A percentile compares a stretch with the other conserved stretches of the same genome.
Evolutionary conservation across 352 stramenopile genomes (phyloP).

Genomic region (Globisporangium abappressorium): DNA sequence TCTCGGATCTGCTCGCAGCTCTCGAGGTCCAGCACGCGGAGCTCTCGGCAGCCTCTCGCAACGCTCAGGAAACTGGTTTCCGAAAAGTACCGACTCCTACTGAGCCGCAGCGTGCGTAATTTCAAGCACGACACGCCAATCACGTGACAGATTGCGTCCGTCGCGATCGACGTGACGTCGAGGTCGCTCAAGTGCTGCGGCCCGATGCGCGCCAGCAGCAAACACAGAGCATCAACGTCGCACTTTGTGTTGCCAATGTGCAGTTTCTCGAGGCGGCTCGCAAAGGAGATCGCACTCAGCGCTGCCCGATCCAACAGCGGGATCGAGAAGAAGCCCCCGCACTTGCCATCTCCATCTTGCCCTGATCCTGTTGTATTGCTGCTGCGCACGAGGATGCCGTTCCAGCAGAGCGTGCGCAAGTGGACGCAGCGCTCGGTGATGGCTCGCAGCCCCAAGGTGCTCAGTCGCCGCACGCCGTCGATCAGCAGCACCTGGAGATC

Average conservation of each 20-base stretch:
- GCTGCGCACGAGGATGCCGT: conserved; percentile 55
- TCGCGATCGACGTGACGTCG: conserved; percentile 58
- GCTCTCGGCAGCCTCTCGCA: conserved; percentile 25
- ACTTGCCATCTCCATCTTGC: background rate
- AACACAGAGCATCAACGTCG: conserved; percentile 41
- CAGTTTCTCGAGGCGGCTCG: conserved; percentile 34
- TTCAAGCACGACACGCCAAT: conserved; percentile 32
- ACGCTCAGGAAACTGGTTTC: conserved; percentile 50
- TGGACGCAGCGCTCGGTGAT: conserved; percentile 35
- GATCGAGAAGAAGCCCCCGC: conserved; percentile 60
- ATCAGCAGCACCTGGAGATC: conserved; percentile 46
- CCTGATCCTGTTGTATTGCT: conserved; percentile 2
- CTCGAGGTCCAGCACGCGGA: conserved; percentile 58
- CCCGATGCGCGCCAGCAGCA: conserved; percentile 17
- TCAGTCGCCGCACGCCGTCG: conserved; percentile 56
- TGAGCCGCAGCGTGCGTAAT: conserved; percentile 50
- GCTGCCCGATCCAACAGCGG: conserved; percentile 37
- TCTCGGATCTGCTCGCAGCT: conserved; percentile 75
- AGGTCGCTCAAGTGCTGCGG: conserved; percentile 43
- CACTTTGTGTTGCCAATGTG: conserved; percentile 59
- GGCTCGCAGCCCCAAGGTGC: conserved; percentile 21
- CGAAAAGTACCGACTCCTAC: conserved; percentile 74
- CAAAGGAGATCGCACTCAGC: conserved; percentile 25
- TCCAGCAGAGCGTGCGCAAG: conserved; percentile 44
- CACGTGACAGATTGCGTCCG: conserved; percentile 49